Conservation (phyloP, 2,329 filamentous ascomycete species). For the Pseudogymnoascus sp. region DNA sequence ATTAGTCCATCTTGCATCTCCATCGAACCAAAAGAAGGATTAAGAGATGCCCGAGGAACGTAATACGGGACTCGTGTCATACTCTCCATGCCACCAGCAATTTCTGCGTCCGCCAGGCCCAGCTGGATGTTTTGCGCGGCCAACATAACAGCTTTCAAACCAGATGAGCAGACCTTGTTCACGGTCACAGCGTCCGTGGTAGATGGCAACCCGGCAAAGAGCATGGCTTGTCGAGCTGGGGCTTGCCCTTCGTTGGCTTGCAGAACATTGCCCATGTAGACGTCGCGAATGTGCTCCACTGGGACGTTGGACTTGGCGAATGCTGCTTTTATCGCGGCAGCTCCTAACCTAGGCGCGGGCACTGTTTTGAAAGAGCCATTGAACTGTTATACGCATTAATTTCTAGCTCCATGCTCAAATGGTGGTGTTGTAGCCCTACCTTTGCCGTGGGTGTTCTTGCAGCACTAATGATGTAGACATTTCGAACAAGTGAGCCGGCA, state of each 20-base stretch:
- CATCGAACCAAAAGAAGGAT: slow-evolving; percentile 79
- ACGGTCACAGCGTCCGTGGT: slow-evolving; percentile 82
- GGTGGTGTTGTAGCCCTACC: not conserved
- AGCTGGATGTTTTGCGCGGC: slow-evolving; percentile 94
- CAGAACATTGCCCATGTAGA: slow-evolving; percentile 96
- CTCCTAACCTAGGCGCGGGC: slow-evolving; percentile 76
- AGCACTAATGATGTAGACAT: no score
- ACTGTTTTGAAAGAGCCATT: slow-evolving; percentile 83
- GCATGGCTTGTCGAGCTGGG: slow-evolving; percentile 80
- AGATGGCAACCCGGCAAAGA: slow-evolving; percentile 76
- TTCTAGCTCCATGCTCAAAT: not conserved
- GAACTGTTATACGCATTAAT: slow-evolving; percentile 51
- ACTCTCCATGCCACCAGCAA: slow-evolving; percentile 96
- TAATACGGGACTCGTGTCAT: slow-evolving; percentile 96
- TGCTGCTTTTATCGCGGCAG: slow-evolving; percentile 85
- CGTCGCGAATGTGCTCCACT: slow-evolving; percentile 71
- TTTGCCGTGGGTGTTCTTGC: no score
- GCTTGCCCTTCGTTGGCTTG: slow-evolving; percentile 82
- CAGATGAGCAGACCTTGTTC: slow-evolving; percentile 97
- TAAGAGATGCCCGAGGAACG: slow-evolving; percentile 67
- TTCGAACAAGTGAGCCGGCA: no score
- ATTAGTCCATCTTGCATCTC: slow-evolving; percentile 86
- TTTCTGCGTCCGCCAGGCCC: slow-evolving; percentile 75
- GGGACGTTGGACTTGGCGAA: slow-evolving; percentile 80
- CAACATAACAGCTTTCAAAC: slow-evolving; percentile 82